Evolutionary conservation across 371 early-diverging fungal species (phyloP), one percentile per base, ranked within the genome.

Genomic region (Cokeromyces recurvatus): DNA sequence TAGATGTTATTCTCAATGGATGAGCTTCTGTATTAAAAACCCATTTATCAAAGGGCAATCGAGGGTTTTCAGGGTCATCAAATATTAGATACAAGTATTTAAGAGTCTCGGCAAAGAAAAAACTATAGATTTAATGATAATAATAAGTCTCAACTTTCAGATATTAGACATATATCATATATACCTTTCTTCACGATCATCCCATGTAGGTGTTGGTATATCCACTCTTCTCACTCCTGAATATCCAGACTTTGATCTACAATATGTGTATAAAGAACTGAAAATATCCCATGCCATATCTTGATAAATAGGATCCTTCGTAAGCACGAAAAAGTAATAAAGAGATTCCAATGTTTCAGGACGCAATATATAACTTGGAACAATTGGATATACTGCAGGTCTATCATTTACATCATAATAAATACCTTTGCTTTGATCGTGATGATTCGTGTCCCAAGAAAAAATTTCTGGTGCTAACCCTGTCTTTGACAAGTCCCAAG

Each of bases 31-130:
- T 94, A 38, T 87, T 94, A 55, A 91, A 79, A 9, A 94, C 91
- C 61, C 82, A 94, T 64, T 89, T 55, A 58, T 89, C 84, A 36
- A 94, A 68, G 32, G 88, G 78, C 10, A 71, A 46, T 4, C 41
- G 42, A 5, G 59, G 52, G 0, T 22, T 11, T 5, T 47, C 32
- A n/a, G 87, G 78, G 34, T 80, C 84, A 22, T 81, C 69, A 75
- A 92, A 96, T 15, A 95, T 66, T 31, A 94, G 64, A 56, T 91
- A 95, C 36, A 96, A 71, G 61, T 96, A 96, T 64, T 98, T 96
- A 45, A 96, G 78, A 0, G 97, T 95, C 62, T 98, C 98, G 0
- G 92, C 93, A 59, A 90, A 74, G 53, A 92, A 88, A 66, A 91
- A 94, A 38, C 84, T 78, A 42, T n/a, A n/a, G n/a, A n/a, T n/a